These are phyloP conservation scores for Madurella fahalii DNA, from an alignment of 2,329 filamentous ascomycete genomes.

Conservation along the genomic window DNA sequence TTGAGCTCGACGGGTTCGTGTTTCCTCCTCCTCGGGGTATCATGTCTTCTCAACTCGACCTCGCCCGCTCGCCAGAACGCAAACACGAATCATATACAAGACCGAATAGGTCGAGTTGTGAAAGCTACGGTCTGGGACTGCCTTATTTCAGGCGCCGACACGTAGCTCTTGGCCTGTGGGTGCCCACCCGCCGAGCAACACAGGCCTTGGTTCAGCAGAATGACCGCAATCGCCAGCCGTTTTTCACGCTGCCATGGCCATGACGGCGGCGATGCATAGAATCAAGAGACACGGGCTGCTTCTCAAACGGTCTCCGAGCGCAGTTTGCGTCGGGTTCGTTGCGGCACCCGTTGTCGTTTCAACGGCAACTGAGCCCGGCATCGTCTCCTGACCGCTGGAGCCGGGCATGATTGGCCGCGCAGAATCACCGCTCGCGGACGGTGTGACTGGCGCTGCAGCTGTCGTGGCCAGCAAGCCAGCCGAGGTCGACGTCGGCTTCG, in stretches of 20 bases:
- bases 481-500: constrained; percentile 22
- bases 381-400: constrained; percentile 36
- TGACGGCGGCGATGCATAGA: constrained; percentile 24
- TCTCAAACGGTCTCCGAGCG: constrained; percentile 25
- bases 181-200: neutral
- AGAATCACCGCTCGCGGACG: constrained; percentile 14
- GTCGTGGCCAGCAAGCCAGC: constrained; percentile 20
- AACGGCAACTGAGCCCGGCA: constrained; percentile 23
- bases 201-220: neutral
- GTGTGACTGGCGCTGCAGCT: constrained; percentile 7
- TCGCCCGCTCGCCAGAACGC: neutral
- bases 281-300: constrained; percentile 21
- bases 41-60: constrained; percentile 6
- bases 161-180: neutral
- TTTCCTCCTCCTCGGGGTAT: constrained; percentile 14
- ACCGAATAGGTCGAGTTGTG: neutral
- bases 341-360: constrained; percentile 17
- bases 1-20: neutral
- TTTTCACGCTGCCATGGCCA: constrained; percentile 24
- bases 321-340: constrained; percentile 25
- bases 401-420: constrained; percentile 27
- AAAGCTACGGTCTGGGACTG: neutral
- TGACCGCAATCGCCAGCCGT: neutral
- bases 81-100: constrained; percentile 3
- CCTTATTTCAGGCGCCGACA: neutral